A percentile compares a stretch with the other conserved stretches of the same genome.
Conservation (phyloP, 805 yeast species). For the Yamadazyma phyllophila region DNA sequence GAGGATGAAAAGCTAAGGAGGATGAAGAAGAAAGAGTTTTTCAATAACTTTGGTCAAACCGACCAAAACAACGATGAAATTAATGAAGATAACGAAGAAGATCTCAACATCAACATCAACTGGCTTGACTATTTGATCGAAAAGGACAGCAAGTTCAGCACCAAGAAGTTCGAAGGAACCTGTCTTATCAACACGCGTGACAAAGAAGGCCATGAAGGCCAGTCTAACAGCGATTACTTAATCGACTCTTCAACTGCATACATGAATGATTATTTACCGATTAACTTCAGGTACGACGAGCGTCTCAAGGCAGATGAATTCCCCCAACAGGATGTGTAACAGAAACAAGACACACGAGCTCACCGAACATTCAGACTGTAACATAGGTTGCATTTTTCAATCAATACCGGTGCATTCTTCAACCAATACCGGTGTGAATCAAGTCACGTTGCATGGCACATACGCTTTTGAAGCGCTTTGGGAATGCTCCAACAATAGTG, state of each 20-base stretch:
- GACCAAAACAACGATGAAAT: constrained; percentile 13
- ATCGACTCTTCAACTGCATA: constrained; percentile 6
- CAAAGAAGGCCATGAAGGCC: background rate
- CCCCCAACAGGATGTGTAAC: background rate
- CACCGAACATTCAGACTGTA: too few species aligned
- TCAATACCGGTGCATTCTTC: background rate
- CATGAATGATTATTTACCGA: constrained; percentile 13
- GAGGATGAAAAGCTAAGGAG: constrained; percentile 34
- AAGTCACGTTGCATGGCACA: background rate
- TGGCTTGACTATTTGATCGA: constrained; percentile 42
- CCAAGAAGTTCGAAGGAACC: constrained; percentile 19
- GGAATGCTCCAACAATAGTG: background rate
- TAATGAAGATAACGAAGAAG: constrained; percentile 20
- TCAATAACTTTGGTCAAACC: constrained; percentile 26
- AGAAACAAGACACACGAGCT: background rate
- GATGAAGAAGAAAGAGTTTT: constrained; percentile 38
- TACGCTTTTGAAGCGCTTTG: background rate
- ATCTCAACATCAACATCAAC: constrained; percentile 16
- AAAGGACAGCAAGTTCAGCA: constrained; percentile 33
- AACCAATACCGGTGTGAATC: background rate
- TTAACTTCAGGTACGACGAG: constrained; percentile 8
- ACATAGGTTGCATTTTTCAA: too few species aligned
- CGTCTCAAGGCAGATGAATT: constrained; percentile 1
- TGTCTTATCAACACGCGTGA: background rate
- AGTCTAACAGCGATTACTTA: constrained; percentile 13